These are phyloP conservation scores for Pelargonium myrrhifolium DNA, from an alignment of 441 rosid species.

Conservation along the genomic window DNA sequence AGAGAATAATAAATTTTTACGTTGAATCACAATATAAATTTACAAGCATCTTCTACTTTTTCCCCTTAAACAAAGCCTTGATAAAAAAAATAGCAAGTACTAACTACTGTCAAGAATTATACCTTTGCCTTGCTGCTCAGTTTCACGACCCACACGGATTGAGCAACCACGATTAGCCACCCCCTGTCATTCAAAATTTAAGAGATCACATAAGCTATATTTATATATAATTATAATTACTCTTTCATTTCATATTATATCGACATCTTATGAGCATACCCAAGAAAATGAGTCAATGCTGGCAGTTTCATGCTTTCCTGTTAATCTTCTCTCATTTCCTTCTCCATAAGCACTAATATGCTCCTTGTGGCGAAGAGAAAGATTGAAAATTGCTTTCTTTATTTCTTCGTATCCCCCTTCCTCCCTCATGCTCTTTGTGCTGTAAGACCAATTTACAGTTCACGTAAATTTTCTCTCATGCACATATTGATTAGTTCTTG, in stretches of 20 bases:
- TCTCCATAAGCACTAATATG: conserved; percentile 96
- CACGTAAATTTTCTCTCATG: not conserved
- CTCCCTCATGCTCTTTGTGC: conserved; percentile 94
- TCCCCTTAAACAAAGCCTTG: not conserved
- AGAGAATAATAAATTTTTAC: too few species aligned
- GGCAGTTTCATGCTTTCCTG: conserved; percentile 97
- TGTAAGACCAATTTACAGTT: conserved; percentile 19
- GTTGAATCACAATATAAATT: not conserved
- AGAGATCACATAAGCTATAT: conserved; percentile 8
- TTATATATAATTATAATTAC: not conserved
- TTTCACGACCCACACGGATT: conserved; percentile 92
- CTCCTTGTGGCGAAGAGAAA: conserved; percentile 79
- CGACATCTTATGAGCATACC: conserved; percentile 38
- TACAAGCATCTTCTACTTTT: not conserved
- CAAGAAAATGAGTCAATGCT: conserved; percentile 82
- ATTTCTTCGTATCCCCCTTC: conserved; percentile 84
- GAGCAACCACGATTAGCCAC: conserved; percentile 98
- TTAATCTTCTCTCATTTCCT: conserved; percentile 95
- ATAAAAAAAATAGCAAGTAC: not conserved
- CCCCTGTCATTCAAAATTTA: conserved; percentile 41
- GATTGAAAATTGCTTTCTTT: conserved; percentile 83
- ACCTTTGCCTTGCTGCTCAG: conserved; percentile 91
- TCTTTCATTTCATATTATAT: not conserved
- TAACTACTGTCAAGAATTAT: conserved; percentile 5
- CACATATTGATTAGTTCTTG: not conserved